These are phyloP conservation scores for Russula ochroleuca DNA, from an alignment of 768 basidiomycete genomes.

Conservation along the genomic window DNA sequence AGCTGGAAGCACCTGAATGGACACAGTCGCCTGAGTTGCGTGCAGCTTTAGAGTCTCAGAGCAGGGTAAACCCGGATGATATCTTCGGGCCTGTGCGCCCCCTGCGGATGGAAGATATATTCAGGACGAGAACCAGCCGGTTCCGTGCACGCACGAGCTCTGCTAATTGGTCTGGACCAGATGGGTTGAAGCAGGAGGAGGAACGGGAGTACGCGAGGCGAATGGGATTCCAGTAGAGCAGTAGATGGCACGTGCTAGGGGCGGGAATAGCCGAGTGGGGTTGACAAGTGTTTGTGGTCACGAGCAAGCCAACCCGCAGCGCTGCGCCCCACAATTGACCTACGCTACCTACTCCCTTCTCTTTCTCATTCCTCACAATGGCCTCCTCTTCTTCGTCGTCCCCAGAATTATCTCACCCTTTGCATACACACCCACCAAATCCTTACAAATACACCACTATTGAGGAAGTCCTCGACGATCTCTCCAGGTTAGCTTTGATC, in stretches of 20 bases:
- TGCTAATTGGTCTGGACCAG: slow-evolving; percentile 95
- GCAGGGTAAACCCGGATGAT: slow-evolving; percentile 83
- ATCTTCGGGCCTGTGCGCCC: slow-evolving; percentile 89
- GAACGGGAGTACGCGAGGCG: slow-evolving; percentile 80
- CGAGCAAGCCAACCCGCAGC: background rate
- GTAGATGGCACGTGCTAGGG: slow-evolving; percentile 9
- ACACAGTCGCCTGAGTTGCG: slow-evolving; percentile 86
- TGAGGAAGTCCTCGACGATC: slow-evolving; percentile 86
- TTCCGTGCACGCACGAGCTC: slow-evolving; percentile 90
- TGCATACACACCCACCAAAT: slow-evolving; percentile 43
- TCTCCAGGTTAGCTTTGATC: slow-evolving; percentile 63
- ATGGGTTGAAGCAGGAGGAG: slow-evolving; percentile 78
- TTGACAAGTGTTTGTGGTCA: slow-evolving; percentile 22
- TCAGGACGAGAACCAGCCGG: slow-evolving; percentile 68
- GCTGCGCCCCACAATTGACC: slow-evolving; percentile 17
- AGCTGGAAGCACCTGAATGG: slow-evolving; percentile 80
- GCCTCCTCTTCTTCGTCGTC: slow-evolving; percentile 76
- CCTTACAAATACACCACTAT: slow-evolving; percentile 60
- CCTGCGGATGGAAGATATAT: slow-evolving; percentile 90
- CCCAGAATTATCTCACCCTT: slow-evolving; percentile 57
- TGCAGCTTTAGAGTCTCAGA: slow-evolving; percentile 75
- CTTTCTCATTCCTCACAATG: slow-evolving; percentile 42
- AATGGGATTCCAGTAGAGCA: slow-evolving; percentile 70
- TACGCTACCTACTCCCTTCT: slow-evolving; percentile 32
- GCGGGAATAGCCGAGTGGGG: slow-evolving; percentile 24